Evolutionary conservation across 116 monocot genomes (phyloP).

Genomic region (Trichopus zeylanicus): DNA sequence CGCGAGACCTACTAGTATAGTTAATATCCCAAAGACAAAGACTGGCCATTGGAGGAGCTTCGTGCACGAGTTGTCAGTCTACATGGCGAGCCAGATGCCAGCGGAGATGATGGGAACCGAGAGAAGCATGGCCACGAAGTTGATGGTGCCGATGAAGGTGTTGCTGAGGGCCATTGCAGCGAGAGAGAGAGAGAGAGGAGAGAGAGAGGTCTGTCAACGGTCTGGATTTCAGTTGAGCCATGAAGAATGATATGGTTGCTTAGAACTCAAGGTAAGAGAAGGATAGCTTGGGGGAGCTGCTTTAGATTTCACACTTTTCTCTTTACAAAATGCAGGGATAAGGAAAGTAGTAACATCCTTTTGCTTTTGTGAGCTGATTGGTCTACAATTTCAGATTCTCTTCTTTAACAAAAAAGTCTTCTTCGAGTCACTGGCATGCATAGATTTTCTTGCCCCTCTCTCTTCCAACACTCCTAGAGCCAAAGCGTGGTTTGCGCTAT

Average conservation of each 20-base stretch:
- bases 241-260: background rate
- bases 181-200: background rate
- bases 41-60: conserved; percentile 60
- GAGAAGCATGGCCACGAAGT: conserved; percentile 46
- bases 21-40: conserved; percentile 29
- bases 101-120: conserved; percentile 63
- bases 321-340: too few species aligned
- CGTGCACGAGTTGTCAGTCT: conserved; percentile 49
- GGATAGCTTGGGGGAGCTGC: background rate
- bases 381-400: too few species aligned
- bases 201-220: too few species aligned
- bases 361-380: too few species aligned
- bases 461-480: too few species aligned
- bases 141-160: conserved; percentile 43
- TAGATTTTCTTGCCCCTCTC: too few species aligned
- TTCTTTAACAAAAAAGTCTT: too few species aligned
- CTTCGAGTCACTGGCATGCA: too few species aligned
- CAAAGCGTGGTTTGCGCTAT: too few species aligned
- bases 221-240: background rate
- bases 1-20: conserved; percentile 36
- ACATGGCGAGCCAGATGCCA: conserved; percentile 61
- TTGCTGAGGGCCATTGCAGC: conserved; percentile 47
- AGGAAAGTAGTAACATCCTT: too few species aligned
- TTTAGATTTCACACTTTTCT: too few species aligned
- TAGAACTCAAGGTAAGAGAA: background rate